Base-by-base conservation (phyloP, 2,329 filamentous ascomycete species). In the Purpureocillium takamizusanense region DNA sequence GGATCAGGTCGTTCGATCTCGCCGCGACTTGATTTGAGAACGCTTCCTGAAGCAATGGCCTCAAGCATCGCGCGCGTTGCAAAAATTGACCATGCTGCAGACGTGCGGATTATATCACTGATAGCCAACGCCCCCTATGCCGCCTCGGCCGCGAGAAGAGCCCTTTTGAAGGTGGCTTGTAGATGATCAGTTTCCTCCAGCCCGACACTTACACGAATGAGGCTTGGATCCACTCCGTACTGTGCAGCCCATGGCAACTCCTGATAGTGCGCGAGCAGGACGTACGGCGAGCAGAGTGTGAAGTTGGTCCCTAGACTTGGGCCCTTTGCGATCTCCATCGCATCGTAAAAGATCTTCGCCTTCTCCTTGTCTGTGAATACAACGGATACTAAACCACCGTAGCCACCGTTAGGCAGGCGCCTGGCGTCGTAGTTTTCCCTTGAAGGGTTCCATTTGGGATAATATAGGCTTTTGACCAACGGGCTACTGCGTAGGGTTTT, bases 231-330 rank as follows among this genome's bases (percentile, higher is more conserved):
- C 3, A 95, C 86, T 0, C 89, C 87, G 57, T 83, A 90, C 42
- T 80, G 69, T 18, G 74, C 78, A 32, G 85, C 86, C 92, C 92
- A 98, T n/a, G 89, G 81, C 31, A 97, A 61, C 66, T 98, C 92
- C 33, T 75, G 70, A 53, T 92, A 98, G 60, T 98, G 92, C 4
- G 92, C 92, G 25, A 98, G 63, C 27, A 98, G 67, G 16, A 92
- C 87, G 58, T 95, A 98, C 1, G 92, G 92, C 35, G 83, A 94
- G 41, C 83, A 83, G 29, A 98, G 68, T 0, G 92, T 97, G 57
- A 98, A 98, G 60, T 98, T 98, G 1, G 92, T 97, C 2, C 92
- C 92, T 36, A 98, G 67, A 60, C 88, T 95, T 0, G 92, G 92
- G 0, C 92, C 92, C 61, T 98, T 98, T 30, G 87, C 81, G 2